phyloP scores from a whole-genome alignment of 805 yeast genomes.

The Cyberlindnera maritima region DNA sequence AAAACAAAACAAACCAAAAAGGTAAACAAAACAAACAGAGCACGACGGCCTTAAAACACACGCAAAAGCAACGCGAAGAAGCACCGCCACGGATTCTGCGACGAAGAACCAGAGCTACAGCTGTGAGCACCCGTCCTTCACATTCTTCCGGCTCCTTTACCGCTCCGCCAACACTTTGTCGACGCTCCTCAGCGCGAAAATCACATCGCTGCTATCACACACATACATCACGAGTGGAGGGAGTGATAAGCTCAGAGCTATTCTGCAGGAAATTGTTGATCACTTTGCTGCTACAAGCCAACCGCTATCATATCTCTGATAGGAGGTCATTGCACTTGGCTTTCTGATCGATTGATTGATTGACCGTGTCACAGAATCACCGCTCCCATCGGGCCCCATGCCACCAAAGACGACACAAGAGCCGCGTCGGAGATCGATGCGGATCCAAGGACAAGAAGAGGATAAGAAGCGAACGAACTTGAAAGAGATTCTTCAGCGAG shows the following conservation, averaged over 20 bases:
- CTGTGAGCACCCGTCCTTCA: not conserved
- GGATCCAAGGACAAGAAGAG: conserved; percentile 13
- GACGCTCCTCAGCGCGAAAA: conserved; percentile 2
- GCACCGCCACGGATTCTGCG: not conserved
- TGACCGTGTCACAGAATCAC: too few relatives aligned
- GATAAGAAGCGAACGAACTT: conserved; percentile 22
- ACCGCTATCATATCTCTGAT: too few relatives aligned
- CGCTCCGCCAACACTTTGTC: not conserved
- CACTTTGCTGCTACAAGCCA: too few relatives aligned
- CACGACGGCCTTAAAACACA: not conserved
- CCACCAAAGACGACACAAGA: conserved; percentile 10
- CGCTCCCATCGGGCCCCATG: too few relatives aligned
- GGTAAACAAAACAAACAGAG: not conserved
- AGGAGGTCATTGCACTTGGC: too few relatives aligned
- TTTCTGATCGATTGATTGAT: too few relatives aligned
- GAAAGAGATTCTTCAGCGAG: conserved; percentile 24
- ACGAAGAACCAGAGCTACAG: not conserved
- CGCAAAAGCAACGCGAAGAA: not conserved
- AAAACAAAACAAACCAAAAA: not conserved
- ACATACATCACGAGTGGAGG: too few relatives aligned
- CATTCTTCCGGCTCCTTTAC: too few relatives aligned
- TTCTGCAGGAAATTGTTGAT: too few relatives aligned
- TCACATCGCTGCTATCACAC: not conserved
- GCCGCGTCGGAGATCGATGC: conserved; percentile 17
- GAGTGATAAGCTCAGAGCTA: too few relatives aligned